These are phyloP conservation scores for Fraxinus latifolia DNA, from an alignment of 305 asterid species.

Conservation along the genomic window DNA sequence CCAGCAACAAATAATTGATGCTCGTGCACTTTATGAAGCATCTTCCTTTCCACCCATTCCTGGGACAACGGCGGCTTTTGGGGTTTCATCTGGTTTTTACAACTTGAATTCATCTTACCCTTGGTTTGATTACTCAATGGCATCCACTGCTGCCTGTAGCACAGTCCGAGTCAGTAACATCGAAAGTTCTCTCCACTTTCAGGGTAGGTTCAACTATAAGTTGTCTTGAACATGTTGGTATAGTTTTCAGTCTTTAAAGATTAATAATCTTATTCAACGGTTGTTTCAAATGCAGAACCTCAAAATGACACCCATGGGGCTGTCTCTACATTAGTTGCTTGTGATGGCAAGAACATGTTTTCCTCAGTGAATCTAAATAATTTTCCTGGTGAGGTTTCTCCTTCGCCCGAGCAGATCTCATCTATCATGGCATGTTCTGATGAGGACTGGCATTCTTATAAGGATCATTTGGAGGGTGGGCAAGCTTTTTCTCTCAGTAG, in stretches of 20 bases:
- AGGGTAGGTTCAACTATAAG: slow-evolving; percentile 19
- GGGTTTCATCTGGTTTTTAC: slow-evolving; percentile 18
- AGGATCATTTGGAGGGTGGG: slow-evolving; percentile 30
- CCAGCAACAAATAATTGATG: slow-evolving; percentile 19
- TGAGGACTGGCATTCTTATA: slow-evolving; percentile 30
- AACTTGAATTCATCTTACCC: slow-evolving; percentile 20
- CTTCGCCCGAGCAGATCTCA: slow-evolving; percentile 39
- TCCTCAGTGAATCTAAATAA: slow-evolving; percentile 18
- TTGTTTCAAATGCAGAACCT: slow-evolving; percentile 29
- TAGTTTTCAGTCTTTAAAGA: not conserved
- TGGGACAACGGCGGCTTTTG: slow-evolving; percentile 14
- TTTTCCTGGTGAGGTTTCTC: slow-evolving; percentile 23
- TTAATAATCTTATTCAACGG: slow-evolving; percentile 1
- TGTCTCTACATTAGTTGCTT: slow-evolving; percentile 19
- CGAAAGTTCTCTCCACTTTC: slow-evolving; percentile 19
- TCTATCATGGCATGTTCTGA: slow-evolving; percentile 40
- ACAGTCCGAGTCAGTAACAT: slow-evolving; percentile 4
- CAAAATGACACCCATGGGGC: slow-evolving; percentile 21
- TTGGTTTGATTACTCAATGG: slow-evolving; percentile 21
- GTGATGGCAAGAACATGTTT: slow-evolving; percentile 29
- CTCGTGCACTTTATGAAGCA: slow-evolving; percentile 11
- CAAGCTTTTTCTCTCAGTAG: slow-evolving; percentile 18
- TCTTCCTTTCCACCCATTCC: slow-evolving; percentile 17
- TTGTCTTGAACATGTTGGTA: not conserved
- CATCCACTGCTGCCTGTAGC: slow-evolving; percentile 21